Base-by-base conservation (phyloP, 345 rosid genomes). In the Bruguiera sexangula region DNA sequence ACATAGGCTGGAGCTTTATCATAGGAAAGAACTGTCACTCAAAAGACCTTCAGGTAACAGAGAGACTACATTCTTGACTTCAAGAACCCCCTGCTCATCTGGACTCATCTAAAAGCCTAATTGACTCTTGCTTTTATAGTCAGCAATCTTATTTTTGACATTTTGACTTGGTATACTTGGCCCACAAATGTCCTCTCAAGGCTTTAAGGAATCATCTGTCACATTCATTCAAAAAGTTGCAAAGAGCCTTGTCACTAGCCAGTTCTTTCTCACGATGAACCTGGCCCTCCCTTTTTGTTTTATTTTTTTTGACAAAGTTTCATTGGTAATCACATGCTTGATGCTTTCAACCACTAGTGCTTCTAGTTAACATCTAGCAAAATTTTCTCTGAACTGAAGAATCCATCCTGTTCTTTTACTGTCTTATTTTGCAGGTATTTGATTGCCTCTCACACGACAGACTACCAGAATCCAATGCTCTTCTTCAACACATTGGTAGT, bases 401-500 rank as follows among this genome's bases (percentile, higher is more conserved):
- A 43, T 43, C 18, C 19, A 43, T 43, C 50, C 5, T 2, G 10
- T 43, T 43, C 50, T 8, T 43, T 43, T 19, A 43, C 50, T 5
- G 5, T 43, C 18, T 13, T 15, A 43, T 69, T 50, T 56, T 55
- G 67, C 81, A 73, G 81, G 70, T 77, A 77, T 55, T 57, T 77
- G 63, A 77, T 77, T 64, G 77, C 77, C 4, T 73, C 81, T 0
- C 81, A 73, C 66, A 73, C 81, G 11, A 77, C 81, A 39, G 71
- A 73, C 70, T 73, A 73, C 46, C 77, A 73, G 46, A 69, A 77
- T 60, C 81, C 77, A 31, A 77, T 77, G 81, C 77, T 77, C 32
- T 59, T 77, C 77, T 77, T 73, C 71, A 77, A 73, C 68, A 77
- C 81, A 26, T 53, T 73, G 63, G 81, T 74, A 20, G 81, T 73